These are phyloP conservation scores for Hypoxylon sp. DNA, from an alignment of 2,329 filamentous ascomycete genomes.

Conservation along the genomic window DNA sequence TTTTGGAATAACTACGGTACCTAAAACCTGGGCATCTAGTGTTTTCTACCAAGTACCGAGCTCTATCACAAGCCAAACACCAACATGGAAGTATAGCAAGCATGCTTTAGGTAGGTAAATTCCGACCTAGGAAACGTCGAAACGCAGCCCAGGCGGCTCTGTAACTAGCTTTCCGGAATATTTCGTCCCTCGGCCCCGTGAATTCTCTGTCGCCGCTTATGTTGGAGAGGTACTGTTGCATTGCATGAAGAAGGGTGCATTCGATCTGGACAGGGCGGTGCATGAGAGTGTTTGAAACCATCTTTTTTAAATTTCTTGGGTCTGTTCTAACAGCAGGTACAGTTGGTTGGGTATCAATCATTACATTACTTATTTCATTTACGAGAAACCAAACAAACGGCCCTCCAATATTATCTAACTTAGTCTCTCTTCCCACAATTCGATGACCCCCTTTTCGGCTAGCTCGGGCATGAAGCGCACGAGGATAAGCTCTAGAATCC, in stretches of 20 bases:
- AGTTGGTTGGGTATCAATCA: constrained; percentile 46
- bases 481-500: constrained; percentile 85
- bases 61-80: constrained; percentile 30
- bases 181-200: constrained; percentile 37
- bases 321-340: constrained; percentile 31
- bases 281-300: constrained; percentile 42
- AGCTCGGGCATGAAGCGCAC: constrained; percentile 88
- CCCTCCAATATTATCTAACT: constrained; percentile 44
- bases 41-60: constrained; percentile 17
- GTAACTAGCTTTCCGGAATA: constrained; percentile 36
- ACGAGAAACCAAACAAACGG: constrained; percentile 37
- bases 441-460: constrained; percentile 76
- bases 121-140: constrained; percentile 16
- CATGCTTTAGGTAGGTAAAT: not conserved
- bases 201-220: constrained; percentile 32
- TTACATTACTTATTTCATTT: constrained; percentile 44
- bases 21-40: not conserved
- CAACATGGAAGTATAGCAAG: constrained; percentile 6
- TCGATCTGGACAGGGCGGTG: constrained; percentile 46
- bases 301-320: constrained; percentile 32
- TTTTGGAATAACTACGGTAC: constrained; percentile 33
- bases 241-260: constrained; percentile 42
- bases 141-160: constrained; percentile 30
- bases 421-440: constrained; percentile 82
- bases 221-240: constrained; percentile 40